Evolutionary conservation across 1,284 basidiomycete species (phyloP).

Genomic region (Ustilago sp.): DNA sequence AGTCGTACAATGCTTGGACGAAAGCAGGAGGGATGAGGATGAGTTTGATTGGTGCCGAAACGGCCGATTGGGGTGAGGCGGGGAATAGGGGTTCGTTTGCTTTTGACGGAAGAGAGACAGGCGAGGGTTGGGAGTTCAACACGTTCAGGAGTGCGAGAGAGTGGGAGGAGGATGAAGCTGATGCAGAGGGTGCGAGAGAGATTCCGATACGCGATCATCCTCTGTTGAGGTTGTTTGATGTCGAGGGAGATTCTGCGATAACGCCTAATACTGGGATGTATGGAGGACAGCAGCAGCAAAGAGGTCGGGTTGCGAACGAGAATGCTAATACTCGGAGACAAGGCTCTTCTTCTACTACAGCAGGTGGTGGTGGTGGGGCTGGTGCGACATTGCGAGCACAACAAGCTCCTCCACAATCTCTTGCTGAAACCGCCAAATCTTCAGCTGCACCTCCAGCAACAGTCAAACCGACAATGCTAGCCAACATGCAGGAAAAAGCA

Average conservation of each 20-base stretch:
- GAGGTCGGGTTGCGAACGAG: neutral
- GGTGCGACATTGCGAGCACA: conserved; percentile 20
- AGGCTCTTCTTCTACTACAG: neutral
- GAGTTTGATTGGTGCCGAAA: conserved; percentile 74
- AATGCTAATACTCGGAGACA: conserved; percentile 26
- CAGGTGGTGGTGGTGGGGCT: neutral
- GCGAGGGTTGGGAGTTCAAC: conserved; percentile 60
- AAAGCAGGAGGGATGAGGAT: conserved; percentile 83
- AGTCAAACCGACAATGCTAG: conserved; percentile 20
- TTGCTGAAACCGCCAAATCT: neutral
- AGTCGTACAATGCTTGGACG: conserved; percentile 80
- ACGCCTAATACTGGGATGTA: conserved; percentile 18
- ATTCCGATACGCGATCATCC: conserved; percentile 56
- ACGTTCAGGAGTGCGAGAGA: conserved; percentile 32
- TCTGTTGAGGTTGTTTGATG: conserved; percentile 56
- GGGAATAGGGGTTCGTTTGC: conserved; percentile 59
- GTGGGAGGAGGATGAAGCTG: conserved; percentile 42
- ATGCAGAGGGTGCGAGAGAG: conserved; percentile 15
- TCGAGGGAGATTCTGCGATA: conserved; percentile 24
- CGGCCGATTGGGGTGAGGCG: conserved; percentile 49
- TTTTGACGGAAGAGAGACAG: conserved; percentile 54
- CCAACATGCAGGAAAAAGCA: conserved; percentile 36
- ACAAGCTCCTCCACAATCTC: conserved; percentile 16
- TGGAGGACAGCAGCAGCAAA: conserved; percentile 11
- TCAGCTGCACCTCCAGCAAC: neutral